Evolutionary conservation across 108 stramenopile species (phyloP).

Genomic region (Cyclotella baltica): DNA sequence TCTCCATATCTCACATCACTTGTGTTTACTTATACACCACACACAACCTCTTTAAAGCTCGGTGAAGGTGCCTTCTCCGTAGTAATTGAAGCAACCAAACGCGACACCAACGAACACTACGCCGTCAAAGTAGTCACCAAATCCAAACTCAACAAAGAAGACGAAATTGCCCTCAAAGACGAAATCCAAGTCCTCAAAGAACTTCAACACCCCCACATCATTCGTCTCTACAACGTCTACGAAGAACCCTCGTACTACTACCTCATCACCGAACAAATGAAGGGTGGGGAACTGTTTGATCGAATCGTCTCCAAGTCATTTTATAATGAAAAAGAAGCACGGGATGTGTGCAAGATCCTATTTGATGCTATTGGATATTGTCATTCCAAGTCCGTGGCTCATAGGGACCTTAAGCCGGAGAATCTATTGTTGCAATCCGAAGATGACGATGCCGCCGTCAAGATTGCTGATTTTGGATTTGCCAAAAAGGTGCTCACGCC

Average conservation of each 20-base stretch:
- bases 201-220: constrained; percentile 52
- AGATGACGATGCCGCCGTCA: constrained; percentile 89
- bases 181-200: constrained; percentile 51
- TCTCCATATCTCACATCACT: neutral
- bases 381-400: constrained; percentile 66
- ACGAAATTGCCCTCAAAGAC: constrained; percentile 84
- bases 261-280: constrained; percentile 72
- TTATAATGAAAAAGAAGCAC: constrained; percentile 68
- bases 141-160: constrained; percentile 81
- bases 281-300: constrained; percentile 77
- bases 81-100: constrained; percentile 52
- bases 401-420: constrained; percentile 80
- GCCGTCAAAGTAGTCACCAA: constrained; percentile 90
- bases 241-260: constrained; percentile 68
- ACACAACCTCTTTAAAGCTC: constrained; percentile 30
- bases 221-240: constrained; percentile 72
- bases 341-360: constrained; percentile 55
- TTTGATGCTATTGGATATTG: constrained; percentile 73
- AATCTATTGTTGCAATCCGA: constrained; percentile 73
- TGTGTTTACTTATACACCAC: neutral
- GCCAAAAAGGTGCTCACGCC: constrained; percentile 84
- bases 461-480: constrained; percentile 99
- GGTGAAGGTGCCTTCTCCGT: constrained; percentile 60
- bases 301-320: constrained; percentile 69
- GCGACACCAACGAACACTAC: constrained; percentile 61